These are phyloP conservation scores for Pochonia chlamydosporia DNA, from an alignment of 2,329 filamentous ascomycete genomes.

Conservation along the genomic window DNA sequence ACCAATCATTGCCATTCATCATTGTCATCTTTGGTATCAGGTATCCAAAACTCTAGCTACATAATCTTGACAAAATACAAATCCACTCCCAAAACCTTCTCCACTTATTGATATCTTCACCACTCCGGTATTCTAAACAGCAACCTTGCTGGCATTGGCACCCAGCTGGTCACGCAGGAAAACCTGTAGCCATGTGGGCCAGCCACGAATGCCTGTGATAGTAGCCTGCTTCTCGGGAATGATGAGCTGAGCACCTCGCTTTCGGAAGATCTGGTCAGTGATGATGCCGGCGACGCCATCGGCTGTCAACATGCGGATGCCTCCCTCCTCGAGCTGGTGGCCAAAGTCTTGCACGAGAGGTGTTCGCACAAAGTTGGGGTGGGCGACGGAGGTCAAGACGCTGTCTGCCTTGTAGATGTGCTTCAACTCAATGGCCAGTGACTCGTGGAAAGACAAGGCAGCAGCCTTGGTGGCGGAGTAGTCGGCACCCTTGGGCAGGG, in stretches of 20 bases:
- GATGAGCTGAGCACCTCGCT: constrained; percentile 40
- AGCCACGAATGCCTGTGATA: constrained; percentile 31
- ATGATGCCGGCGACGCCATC: constrained; percentile 36
- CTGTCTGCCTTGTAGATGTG: constrained; percentile 54
- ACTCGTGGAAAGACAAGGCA: constrained; percentile 62
- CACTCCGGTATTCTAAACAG: background rate
- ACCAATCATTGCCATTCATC: background rate
- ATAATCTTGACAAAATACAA: background rate
- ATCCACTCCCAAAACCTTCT: too few species aligned
- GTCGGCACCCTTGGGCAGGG: constrained; percentile 56
- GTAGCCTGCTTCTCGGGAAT: constrained; percentile 25
- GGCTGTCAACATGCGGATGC: constrained; percentile 23
- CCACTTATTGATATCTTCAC: too few species aligned
- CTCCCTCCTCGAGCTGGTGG: constrained; percentile 19
- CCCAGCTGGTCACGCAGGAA: constrained; percentile 22
- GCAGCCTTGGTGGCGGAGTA: constrained; percentile 62
- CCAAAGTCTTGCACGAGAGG: constrained; percentile 32
- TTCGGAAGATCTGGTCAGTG: constrained; percentile 37
- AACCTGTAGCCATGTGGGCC: constrained; percentile 32
- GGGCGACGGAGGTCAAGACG: constrained; percentile 59
- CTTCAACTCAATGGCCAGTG: constrained; percentile 47
- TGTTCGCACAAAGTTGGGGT: constrained; percentile 49
- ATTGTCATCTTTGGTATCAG: background rate
- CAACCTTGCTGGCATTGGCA: background rate
- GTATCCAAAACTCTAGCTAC: background rate